Conservation (phyloP, 495 filamentous ascomycete species). For the Xylaria bambusicola region DNA sequence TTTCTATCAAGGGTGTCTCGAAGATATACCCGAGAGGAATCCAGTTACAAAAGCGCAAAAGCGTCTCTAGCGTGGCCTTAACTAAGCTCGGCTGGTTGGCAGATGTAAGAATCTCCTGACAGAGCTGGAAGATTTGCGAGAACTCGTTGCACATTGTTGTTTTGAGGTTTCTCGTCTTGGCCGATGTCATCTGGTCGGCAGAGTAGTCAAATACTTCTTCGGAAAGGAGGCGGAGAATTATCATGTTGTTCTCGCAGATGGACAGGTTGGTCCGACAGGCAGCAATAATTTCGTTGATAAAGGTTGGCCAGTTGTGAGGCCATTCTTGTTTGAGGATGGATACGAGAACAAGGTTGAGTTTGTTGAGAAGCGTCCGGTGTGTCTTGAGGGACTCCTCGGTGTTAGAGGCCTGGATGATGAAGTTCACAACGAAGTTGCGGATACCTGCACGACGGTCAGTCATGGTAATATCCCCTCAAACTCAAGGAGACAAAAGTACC, state of each 20-base stretch:
- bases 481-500: constrained; percentile 50
- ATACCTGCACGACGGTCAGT: constrained; percentile 64
- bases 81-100: constrained; percentile 86
- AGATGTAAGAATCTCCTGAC: constrained; percentile 86
- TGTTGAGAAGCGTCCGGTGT: constrained; percentile 89
- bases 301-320: constrained; percentile 99
- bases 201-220: constrained; percentile 99
- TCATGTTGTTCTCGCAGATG: constrained; percentile 99
- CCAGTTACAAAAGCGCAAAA: constrained; percentile 97
- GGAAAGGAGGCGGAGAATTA: constrained; percentile 89
- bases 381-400: constrained; percentile 81
- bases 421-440: constrained; percentile 96
- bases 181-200: constrained; percentile 96
- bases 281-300: constrained; percentile 98
- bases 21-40: constrained; percentile 98
- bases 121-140: constrained; percentile 94
- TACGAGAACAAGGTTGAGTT: constrained; percentile 95
- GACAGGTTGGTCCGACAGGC: constrained; percentile 92
- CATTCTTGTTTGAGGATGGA: constrained; percentile 99
- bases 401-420: constrained; percentile 89
- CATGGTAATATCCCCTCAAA: not conserved
- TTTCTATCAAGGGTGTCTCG: constrained; percentile 95
- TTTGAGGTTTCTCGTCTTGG: constrained; percentile 93
- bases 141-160: constrained; percentile 98
- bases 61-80: constrained; percentile 90